Evolutionary conservation across 768 basidiomycete species (phyloP), one percentile per base, ranked within the genome.

Genomic region (Pisolithus microcarpus): DNA sequence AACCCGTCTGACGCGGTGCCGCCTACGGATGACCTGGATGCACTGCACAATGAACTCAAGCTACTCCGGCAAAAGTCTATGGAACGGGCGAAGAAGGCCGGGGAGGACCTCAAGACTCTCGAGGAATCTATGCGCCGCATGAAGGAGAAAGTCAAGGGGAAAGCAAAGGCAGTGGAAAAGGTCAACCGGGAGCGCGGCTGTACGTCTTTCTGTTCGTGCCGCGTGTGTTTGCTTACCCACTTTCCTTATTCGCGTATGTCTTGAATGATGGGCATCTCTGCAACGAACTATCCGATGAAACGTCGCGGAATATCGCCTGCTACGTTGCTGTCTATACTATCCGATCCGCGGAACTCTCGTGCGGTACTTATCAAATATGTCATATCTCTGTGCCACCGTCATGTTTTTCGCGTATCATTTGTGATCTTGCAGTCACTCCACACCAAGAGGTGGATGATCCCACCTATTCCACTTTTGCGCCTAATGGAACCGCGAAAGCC

Each of bases 111-210:
- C 57, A 78, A 75, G 63, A 75, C 79, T 49, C 81, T 91, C 58
- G 81, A 86, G 55, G 87, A 85, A 67, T 84, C 83, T 45, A 82
- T 87, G 78, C 78, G 80, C 48, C 77, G 79, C 53, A 76, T 88
- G 70, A 85, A 80, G 70, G 87, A 88, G 70, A 82, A 79, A 65
- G 84, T 81, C 66, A 78, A 73, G 69, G 84, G 85, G 0, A 89
- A 87, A 65, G 80, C 77, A 47, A 85, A 75, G 66, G 77, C 74
- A n/a, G 64, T 80, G 40, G 85, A 86, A 51, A 87, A 79, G 68
- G 72, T 82, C 53, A 86, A 84, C 70, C 76, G 80, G 46, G 87
- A 88, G 63, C 79, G 78, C 59, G 86, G 81, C 59, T 81, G 88
- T 89, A 74, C 70, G 86, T 84, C 48, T 64, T 62, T 61, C 52